phyloP scores from a whole-genome alignment of 2,329 filamentous ascomycete species.

The Trichoderma oligosporum region DNA sequence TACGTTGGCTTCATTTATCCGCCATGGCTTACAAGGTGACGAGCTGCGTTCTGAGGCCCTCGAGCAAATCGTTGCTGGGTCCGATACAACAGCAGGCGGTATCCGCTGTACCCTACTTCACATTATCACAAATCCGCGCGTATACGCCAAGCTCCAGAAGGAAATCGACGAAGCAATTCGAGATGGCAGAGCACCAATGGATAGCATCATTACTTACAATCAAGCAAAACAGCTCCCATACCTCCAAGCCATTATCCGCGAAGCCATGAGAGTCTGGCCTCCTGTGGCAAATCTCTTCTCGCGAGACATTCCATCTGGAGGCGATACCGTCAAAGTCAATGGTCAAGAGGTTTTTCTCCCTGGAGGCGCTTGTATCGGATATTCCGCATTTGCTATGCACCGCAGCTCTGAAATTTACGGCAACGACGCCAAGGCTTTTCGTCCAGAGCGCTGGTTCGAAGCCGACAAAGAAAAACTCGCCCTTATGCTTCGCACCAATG shows the following conservation, averaged over 20 bases:
- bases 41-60: conserved; percentile 33
- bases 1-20: conserved; percentile 43
- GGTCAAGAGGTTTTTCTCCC: conserved; percentile 39
- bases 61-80: conserved; percentile 43
- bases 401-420: conserved; percentile 34
- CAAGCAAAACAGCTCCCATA: conserved; percentile 41
- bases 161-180: conserved; percentile 50
- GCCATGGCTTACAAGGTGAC: conserved; percentile 35
- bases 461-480: conserved; percentile 28
- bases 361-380: conserved; percentile 31
- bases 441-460: conserved; percentile 39
- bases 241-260: conserved; percentile 45
- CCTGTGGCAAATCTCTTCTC: conserved; percentile 29
- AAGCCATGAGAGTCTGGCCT: conserved; percentile 35
- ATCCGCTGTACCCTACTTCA: conserved; percentile 49
- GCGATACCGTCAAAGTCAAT: conserved; percentile 29
- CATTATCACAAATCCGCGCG: conserved; percentile 46
- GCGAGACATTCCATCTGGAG: conserved; percentile 24
- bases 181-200: conserved; percentile 34
- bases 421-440: conserved; percentile 32
- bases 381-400: conserved; percentile 32
- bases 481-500: conserved; percentile 34
- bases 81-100: conserved; percentile 45
- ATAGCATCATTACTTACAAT: conserved; percentile 37
- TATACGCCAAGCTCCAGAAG: conserved; percentile 43